Evolutionary conservation across 2,329 filamentous ascomycete genomes (phyloP).

Genomic region (Colletotrichum eleusines): DNA sequence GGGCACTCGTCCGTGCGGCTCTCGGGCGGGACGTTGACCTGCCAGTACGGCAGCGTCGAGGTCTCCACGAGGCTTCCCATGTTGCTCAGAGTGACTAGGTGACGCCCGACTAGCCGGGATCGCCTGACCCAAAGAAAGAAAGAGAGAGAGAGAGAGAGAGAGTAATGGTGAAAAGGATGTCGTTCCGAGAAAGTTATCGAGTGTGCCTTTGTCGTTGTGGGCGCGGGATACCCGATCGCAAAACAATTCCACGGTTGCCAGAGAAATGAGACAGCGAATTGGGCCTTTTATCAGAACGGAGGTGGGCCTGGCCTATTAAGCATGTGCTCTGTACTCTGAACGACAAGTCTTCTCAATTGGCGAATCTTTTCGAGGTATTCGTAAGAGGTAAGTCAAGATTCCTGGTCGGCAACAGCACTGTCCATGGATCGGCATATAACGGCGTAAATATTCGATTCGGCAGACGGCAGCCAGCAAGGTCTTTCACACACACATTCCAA

Average conservation of each 20-base stretch:
- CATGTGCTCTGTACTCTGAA: constrained; percentile 17
- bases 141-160: not conserved
- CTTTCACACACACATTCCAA: not conserved
- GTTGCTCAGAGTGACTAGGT: not conserved
- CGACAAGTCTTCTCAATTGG: constrained; percentile 12
- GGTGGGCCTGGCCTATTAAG: constrained; percentile 20
- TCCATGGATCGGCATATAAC: constrained; percentile 1
- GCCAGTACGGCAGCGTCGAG: constrained; percentile 76
- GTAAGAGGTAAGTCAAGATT: not conserved
- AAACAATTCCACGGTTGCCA: constrained; percentile 26
- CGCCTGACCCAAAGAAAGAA: too few relatives aligned
- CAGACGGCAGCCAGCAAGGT: constrained; percentile 22
- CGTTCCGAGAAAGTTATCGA: not conserved
- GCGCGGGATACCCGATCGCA: constrained; percentile 14
- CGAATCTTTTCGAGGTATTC: not conserved
- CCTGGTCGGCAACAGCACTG: not conserved
- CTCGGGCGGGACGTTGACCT: constrained; percentile 77
- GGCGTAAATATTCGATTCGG: constrained; percentile 18
- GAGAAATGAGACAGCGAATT: constrained; percentile 18
- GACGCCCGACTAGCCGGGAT: not conserved
- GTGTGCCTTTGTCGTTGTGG: not conserved
- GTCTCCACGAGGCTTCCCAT: constrained; percentile 35
- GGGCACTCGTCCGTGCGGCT: constrained; percentile 78
- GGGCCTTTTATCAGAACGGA: not conserved
- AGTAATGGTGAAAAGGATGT: not conserved